phyloP scores from a whole-genome alignment of 495 filamentous ascomycete genomes.

The Sabuloglossum arenarium region DNA sequence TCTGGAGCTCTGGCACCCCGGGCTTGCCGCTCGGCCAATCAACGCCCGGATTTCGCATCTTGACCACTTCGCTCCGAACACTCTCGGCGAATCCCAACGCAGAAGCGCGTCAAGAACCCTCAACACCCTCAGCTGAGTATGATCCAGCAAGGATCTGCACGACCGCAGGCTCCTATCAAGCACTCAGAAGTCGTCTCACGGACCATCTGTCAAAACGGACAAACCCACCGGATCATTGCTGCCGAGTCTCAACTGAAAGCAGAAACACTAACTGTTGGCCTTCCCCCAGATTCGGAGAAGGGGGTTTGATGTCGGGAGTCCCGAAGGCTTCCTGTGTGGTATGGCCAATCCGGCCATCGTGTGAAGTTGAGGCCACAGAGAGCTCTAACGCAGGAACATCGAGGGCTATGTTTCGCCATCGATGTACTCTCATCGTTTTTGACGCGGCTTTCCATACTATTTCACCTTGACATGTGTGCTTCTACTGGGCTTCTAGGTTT shows the following conservation, averaged over 20 bases:
- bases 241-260: background rate
- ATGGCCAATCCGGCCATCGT: background rate
- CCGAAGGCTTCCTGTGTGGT: background rate
- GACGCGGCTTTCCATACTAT: background rate
- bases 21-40: background rate
- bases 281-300: background rate
- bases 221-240: background rate
- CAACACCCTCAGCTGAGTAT: background rate
- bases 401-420: background rate
- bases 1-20: background rate
- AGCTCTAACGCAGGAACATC: constrained; percentile 1
- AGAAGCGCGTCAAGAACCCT: background rate
- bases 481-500: no score
- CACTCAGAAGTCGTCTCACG: background rate
- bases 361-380: background rate
- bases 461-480: background rate
- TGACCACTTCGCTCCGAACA: background rate
- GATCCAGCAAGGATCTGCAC: background rate
- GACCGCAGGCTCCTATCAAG: background rate
- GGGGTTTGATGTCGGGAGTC: background rate
- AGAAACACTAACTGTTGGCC: background rate
- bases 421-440: background rate
- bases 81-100: background rate
- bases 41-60: background rate
- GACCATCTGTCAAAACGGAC: background rate